Base-by-base conservation (phyloP, 441 rosid species). In the Bocquillonia castaneifolia region DNA sequence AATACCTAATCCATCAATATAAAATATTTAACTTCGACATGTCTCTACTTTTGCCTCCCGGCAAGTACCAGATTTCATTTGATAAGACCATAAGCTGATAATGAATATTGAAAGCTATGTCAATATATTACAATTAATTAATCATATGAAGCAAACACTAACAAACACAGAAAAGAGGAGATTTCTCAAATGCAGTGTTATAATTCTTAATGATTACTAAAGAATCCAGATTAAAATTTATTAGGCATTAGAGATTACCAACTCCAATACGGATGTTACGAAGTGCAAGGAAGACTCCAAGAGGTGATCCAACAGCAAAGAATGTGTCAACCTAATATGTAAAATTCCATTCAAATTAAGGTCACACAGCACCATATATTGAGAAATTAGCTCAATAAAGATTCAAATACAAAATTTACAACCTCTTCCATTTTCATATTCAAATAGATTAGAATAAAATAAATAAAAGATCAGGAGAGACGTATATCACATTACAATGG, bases 241-340 rank as follows among this genome's bases (percentile, higher is more conserved):
- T 36, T 23, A 68, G 58, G 29, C 31, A 48, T 54, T 54, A 52
- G 36, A 57, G 20, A 69, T 70, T 91, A 93, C 97, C 96, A 42
- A 87, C 71, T 66, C 99, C 99, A 72, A 93, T 81, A 63, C 95
- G 96, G 62, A 89, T 67, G 72, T 93, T 93, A 25, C 96, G 91
- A 67, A 93, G 95, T 34, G 95, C 85, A 44, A 91, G 97, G 76
- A 93, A 91, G 76, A 91, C 97, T 75, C 99, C 97, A 62, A 93
- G 88, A 73, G 99, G 99, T 31, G 99, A 91, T 77, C 99, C 99
- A 79, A 93, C 97, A 8, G 97, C 99, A 76, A 88, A 93, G 81
- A 91, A 93, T 50, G 98, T 93, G 75, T 93, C 98, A 71, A 93
- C 95, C 98, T 93, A 80, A 76, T 26, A 55, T 23, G 59, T 48